Conservation (phyloP, 371 early-diverging fungal genomes). For the Capillidium rhysosporum region DNA sequence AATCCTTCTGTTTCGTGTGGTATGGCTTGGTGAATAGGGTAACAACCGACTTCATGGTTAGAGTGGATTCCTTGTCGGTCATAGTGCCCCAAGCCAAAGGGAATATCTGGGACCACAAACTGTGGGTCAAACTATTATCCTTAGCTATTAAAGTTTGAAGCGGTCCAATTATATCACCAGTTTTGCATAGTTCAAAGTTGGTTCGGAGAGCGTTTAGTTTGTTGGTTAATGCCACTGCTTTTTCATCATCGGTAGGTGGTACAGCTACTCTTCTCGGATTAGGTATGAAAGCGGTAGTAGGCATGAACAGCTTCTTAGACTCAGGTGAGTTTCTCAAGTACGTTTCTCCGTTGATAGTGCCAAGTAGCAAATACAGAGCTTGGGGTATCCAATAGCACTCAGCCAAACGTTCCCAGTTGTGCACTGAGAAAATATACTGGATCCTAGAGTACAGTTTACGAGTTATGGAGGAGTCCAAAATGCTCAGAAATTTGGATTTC, state of each 20-base stretch:
- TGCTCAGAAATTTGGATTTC: conserved; percentile 53
- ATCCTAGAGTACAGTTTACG: conserved; percentile 43
- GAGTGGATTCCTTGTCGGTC: conserved; percentile 51
- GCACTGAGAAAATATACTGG: conserved; percentile 75
- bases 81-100: conserved; percentile 64
- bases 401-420: conserved; percentile 87
- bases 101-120: conserved; percentile 76
- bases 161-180: conserved; percentile 25
- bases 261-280: no score
- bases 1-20: conserved; percentile 54
- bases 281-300: background rate
- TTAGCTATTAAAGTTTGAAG: conserved; percentile 48
- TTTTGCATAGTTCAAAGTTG: background rate
- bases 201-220: background rate
- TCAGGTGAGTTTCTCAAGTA: conserved; percentile 12
- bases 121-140: conserved; percentile 40
- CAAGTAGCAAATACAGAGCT: conserved; percentile 66
- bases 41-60: conserved; percentile 58
- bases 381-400: conserved; percentile 82
- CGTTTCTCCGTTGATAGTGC: conserved; percentile 26
- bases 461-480: conserved; percentile 63
- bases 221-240: background rate
- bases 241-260: background rate
- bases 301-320: conserved; percentile 29
- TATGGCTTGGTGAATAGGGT: conserved; percentile 77